A percentile compares a stretch with the other conserved stretches of the same genome.
Conservation (phyloP, 176 grass and related monocot genomes). For the Avena eriantha region DNA sequence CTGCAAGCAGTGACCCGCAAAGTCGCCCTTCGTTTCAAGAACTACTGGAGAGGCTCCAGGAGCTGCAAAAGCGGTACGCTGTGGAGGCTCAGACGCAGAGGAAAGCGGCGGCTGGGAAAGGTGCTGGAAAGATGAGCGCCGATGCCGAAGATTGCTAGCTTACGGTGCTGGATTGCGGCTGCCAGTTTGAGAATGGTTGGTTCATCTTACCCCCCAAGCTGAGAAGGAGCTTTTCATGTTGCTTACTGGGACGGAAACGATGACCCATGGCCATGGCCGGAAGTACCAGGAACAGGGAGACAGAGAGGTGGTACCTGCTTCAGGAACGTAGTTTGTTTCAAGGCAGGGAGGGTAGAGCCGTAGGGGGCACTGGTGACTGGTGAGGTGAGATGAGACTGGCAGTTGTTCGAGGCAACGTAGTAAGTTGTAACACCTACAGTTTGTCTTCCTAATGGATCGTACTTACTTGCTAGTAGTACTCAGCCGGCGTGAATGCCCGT, state of each 20-base stretch:
- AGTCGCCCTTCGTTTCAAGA: conserved; percentile 73
- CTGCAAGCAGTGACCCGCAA: conserved; percentile 63
- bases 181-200: not conserved
- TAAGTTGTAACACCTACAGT: not conserved
- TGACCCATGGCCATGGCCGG: too few relatives aligned
- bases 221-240: too few relatives aligned
- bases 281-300: not conserved
- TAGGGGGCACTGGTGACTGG: not conserved
- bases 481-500: not conserved
- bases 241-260: too few relatives aligned
- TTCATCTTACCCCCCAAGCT: not conserved
- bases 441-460: not conserved
- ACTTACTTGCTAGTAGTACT: not conserved
- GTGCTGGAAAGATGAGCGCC: conserved; percentile 38
- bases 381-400: not conserved
- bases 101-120: conserved; percentile 35
- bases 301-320: not conserved
- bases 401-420: not conserved
- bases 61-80: conserved; percentile 59
- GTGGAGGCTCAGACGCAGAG: conserved; percentile 57
- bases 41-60: conserved; percentile 68
- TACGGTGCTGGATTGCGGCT: not conserved
- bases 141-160: conserved; percentile 47
- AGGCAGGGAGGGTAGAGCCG: conserved; percentile 4
- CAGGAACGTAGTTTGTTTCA: not conserved